Evolutionary conservation across 1,139 yeast species (phyloP).

Genomic region (Protomyces inundatus): DNA sequence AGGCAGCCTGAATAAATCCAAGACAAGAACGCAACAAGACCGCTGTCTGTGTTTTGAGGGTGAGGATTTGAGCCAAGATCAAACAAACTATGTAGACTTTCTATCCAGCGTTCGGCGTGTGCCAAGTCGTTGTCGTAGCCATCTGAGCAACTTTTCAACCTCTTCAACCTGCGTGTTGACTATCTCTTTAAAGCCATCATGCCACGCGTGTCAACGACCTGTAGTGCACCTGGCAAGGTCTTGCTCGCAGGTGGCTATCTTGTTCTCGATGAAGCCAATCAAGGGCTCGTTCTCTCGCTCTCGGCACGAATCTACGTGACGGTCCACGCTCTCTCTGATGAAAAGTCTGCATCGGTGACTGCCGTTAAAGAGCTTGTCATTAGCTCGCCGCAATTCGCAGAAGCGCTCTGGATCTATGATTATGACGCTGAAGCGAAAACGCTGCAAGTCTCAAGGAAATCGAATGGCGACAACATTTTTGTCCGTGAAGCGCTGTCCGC

Average conservation of each 20-base stretch:
- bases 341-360: conserved; percentile 16
- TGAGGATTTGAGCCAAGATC: too few relatives aligned
- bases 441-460: conserved; percentile 31
- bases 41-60: too few relatives aligned
- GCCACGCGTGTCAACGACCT: background rate
- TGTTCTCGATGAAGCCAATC: conserved; percentile 70
- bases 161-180: too few relatives aligned
- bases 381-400: conserved; percentile 71
- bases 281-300: conserved; percentile 78
- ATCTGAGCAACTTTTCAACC: too few relatives aligned
- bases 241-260: conserved; percentile 90
- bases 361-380: conserved; percentile 42
- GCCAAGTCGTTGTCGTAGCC: too few relatives aligned
- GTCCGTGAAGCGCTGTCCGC: conserved; percentile 27
- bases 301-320: conserved; percentile 87
- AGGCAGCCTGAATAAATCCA: background rate
- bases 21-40: too few relatives aligned
- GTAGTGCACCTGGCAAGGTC: conserved; percentile 93
- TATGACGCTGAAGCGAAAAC: background rate
- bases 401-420: conserved; percentile 55
- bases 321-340: background rate
- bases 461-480: conserved; percentile 38
- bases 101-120: too few relatives aligned
- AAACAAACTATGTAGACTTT: too few relatives aligned
- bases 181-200: background rate